Evolutionary conservation across 805 yeast genomes (phyloP).

Genomic region (Candida anglica): DNA sequence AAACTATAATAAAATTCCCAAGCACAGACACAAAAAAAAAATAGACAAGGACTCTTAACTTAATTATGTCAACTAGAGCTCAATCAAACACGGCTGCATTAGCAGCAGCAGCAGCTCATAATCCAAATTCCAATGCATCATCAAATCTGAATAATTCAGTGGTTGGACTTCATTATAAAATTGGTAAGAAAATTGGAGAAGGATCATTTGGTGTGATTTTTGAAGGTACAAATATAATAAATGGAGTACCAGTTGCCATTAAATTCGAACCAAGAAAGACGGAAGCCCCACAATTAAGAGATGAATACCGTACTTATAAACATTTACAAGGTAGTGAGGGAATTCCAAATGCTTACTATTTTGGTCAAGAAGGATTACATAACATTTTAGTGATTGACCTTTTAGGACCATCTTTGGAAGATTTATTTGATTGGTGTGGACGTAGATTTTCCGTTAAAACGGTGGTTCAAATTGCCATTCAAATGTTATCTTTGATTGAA

Average conservation of each 20-base stretch:
- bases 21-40: no score
- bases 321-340: slow-evolving; percentile 66
- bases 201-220: slow-evolving; percentile 85
- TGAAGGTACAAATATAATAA: slow-evolving; percentile 71
- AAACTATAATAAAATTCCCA: no score
- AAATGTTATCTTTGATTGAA: slow-evolving; percentile 71
- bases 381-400: slow-evolving; percentile 73
- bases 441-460: slow-evolving; percentile 68
- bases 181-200: slow-evolving; percentile 83
- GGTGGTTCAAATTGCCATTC: slow-evolving; percentile 69
- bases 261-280: slow-evolving; percentile 78
- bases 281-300: slow-evolving; percentile 81
- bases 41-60: no score
- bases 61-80: slow-evolving; percentile 1
- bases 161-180: slow-evolving; percentile 69
- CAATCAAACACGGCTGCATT: slow-evolving; percentile 33
- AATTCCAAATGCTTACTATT: slow-evolving; percentile 79
- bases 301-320: slow-evolving; percentile 76
- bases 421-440: slow-evolving; percentile 86
- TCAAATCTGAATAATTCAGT: slow-evolving; percentile 29
- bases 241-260: slow-evolving; percentile 66
- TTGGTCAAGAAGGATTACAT: slow-evolving; percentile 82
- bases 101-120: slow-evolving; percentile 35
- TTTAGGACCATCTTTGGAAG: slow-evolving; percentile 78
- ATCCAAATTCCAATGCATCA: slow-evolving; percentile 12